Evolutionary conservation across 768 basidiomycete species (phyloP).

Genomic region (Amanita rubescens): DNA sequence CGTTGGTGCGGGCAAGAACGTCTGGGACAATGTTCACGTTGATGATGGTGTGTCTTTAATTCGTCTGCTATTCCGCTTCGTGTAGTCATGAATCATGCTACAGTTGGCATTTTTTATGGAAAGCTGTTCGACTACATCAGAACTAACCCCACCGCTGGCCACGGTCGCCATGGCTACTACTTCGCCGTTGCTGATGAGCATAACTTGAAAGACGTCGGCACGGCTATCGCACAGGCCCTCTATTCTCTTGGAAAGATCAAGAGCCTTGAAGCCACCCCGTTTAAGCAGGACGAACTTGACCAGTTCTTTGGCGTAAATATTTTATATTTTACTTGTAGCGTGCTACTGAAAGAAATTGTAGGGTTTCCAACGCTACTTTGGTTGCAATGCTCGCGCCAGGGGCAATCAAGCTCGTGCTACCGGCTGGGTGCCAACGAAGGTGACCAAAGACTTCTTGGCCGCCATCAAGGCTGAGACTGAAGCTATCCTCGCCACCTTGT

Average conservation of each 20-base stretch:
- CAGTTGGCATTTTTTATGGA: slow-evolving; percentile 40
- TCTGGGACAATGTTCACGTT: slow-evolving; percentile 53
- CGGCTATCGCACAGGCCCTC: slow-evolving; percentile 31
- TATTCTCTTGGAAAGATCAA: slow-evolving; percentile 29
- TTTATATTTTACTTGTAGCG: background rate
- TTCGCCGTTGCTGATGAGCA: slow-evolving; percentile 48
- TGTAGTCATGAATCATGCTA: background rate
- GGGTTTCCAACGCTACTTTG: slow-evolving; percentile 18
- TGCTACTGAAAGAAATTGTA: background rate
- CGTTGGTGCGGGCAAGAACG: slow-evolving; percentile 48
- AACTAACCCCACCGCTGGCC: slow-evolving; percentile 22
- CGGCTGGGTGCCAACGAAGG: slow-evolving; percentile 40
- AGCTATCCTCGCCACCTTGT: slow-evolving; percentile 10
- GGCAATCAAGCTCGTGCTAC: slow-evolving; percentile 28
- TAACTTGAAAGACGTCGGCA: slow-evolving; percentile 32
- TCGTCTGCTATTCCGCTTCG: background rate
- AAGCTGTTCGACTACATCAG: slow-evolving; percentile 32
- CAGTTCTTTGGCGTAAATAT: slow-evolving; percentile 29
- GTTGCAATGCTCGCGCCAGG: slow-evolving; percentile 33
- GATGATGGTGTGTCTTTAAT: slow-evolving; percentile 35
- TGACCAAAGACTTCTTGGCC: slow-evolving; percentile 32
- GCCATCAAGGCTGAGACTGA: slow-evolving; percentile 35
- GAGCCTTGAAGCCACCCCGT: slow-evolving; percentile 35
- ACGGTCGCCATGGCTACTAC: slow-evolving; percentile 47
- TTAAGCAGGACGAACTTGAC: slow-evolving; percentile 37